phyloP scores from a whole-genome alignment of 257 asterid species.

The Fraxinus pennsylvanica region DNA sequence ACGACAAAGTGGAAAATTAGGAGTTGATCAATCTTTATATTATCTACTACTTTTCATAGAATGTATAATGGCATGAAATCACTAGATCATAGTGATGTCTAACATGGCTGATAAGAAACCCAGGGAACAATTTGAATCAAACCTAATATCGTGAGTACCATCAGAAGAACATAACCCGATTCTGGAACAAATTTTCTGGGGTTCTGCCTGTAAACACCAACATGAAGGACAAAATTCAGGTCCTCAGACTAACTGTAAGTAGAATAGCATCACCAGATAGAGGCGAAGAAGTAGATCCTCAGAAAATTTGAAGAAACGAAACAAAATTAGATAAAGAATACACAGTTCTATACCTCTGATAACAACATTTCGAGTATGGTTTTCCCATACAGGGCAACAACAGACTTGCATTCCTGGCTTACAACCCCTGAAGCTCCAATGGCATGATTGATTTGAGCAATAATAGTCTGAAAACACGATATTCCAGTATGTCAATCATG shows the following conservation, averaged over 20 bases:
- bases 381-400: slow-evolving; percentile 65
- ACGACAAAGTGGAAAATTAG: background rate
- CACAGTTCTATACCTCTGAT: slow-evolving; percentile 48
- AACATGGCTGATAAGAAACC: background rate
- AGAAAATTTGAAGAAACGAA: background rate
- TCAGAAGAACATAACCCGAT: slow-evolving; percentile 62
- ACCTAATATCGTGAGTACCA: slow-evolving; percentile 65
- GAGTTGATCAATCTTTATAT: background rate
- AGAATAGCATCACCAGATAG: background rate
- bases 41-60: background rate
- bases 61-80: background rate
- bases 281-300: background rate
- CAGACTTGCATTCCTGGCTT: slow-evolving; percentile 84
- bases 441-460: slow-evolving; percentile 77
- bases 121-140: slow-evolving; percentile 23
- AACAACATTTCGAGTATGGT: slow-evolving; percentile 61
- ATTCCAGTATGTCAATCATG: slow-evolving; percentile 13
- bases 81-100: slow-evolving; percentile 3
- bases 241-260: slow-evolving; percentile 5
- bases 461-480: slow-evolving; percentile 48
- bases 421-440: slow-evolving; percentile 89
- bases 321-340: background rate
- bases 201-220: slow-evolving; percentile 47
- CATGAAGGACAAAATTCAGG: slow-evolving; percentile 14
- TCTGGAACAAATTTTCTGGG: slow-evolving; percentile 60